Percentiles rank a stretch among this genome's conserved stretches.
Conservation (phyloP, 148 eudicot genomes). For the Amaranthus hypochondriacus region DNA sequence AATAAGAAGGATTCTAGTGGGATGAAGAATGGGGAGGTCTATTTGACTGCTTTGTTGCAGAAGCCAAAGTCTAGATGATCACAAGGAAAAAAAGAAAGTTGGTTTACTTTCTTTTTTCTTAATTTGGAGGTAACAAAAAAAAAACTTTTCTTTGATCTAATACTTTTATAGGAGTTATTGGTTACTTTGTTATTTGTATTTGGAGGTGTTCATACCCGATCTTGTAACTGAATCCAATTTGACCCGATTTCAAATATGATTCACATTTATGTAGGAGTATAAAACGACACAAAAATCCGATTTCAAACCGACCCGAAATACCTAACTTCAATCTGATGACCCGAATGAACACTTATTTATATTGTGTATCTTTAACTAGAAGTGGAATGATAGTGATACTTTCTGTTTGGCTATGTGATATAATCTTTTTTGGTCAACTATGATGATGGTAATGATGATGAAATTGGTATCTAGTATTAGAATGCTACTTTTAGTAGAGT, state of each 20-base stretch:
- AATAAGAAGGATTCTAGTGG: slow-evolving; percentile 63
- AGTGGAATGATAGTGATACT: slow-evolving; percentile 5
- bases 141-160: background rate
- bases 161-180: background rate
- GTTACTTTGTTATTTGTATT: background rate
- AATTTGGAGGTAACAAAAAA: slow-evolving; percentile 3
- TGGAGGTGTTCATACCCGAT: background rate
- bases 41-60: slow-evolving; percentile 85
- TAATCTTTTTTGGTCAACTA: background rate
- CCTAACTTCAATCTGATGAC: too few species aligned
- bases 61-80: slow-evolving; percentile 66
- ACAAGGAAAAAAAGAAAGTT: too few species aligned
- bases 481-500: too few species aligned
- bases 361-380: background rate
- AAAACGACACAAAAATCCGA: too few species aligned
- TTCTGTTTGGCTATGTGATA: background rate
- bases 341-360: too few species aligned
- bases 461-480: too few species aligned
- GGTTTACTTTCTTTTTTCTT: background rate
- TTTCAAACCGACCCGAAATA: too few species aligned
- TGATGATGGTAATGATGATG: background rate
- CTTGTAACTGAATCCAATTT: too few species aligned
- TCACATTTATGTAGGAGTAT: too few species aligned
- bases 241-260: too few species aligned
- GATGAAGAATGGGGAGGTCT: slow-evolving; percentile 69